Evolutionary conservation across 192 early-diverging fungal species (phyloP).

Genomic region (Entrophospora sp.): DNA sequence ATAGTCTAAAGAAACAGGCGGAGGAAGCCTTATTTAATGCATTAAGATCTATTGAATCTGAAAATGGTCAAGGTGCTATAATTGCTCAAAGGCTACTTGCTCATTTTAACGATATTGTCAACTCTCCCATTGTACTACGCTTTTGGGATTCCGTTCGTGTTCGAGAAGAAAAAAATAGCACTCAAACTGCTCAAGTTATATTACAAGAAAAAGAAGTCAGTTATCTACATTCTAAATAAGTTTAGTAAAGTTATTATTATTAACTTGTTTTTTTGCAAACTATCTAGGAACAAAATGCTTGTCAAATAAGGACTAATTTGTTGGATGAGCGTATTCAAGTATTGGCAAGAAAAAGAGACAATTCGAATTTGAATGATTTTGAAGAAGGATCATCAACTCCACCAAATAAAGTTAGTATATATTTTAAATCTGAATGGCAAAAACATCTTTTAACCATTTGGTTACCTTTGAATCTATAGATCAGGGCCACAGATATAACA

Average conservation of each 20-base stretch:
- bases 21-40: conserved; percentile 7
- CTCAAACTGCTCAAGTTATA: conserved; percentile 3
- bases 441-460: no score
- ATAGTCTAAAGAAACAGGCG: conserved; percentile 8
- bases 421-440: no score
- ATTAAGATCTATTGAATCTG: conserved; percentile 4
- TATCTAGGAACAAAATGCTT: conserved; percentile 16
- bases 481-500: no score
- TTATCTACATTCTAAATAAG: conserved; percentile 1
- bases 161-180: conserved; percentile 1
- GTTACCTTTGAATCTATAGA: no score
- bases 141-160: conserved; percentile 9
- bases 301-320: conserved; percentile 14
- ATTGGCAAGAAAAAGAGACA: neutral
- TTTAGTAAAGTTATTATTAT: conserved; percentile 15
- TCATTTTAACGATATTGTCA: conserved; percentile 18
- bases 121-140: neutral
- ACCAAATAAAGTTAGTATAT: no score
- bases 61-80: neutral
- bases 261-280: conserved; percentile 13
- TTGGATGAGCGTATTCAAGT: conserved; percentile 14
- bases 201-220: conserved; percentile 12
- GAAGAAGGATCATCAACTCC: no score
- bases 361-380: neutral
- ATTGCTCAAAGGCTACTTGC: conserved; percentile 4